Evolutionary conservation across 495 filamentous ascomycete genomes (phyloP).

Genomic region (Aspergillus ellipticus): DNA sequence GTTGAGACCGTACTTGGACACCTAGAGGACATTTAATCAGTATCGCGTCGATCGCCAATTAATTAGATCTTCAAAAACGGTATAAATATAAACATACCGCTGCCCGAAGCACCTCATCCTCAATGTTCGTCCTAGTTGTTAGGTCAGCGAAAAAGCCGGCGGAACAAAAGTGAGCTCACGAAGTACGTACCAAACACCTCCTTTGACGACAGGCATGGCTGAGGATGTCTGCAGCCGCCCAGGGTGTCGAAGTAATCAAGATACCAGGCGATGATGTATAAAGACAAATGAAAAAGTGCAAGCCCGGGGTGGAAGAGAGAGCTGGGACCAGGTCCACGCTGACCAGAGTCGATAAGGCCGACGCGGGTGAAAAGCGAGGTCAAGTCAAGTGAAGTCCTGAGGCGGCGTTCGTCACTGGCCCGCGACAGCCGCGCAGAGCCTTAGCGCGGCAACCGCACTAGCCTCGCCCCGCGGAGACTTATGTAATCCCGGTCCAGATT

Average conservation of each 20-base stretch:
- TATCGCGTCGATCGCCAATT: constrained; percentile 2
- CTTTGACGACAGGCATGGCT: constrained; percentile 93
- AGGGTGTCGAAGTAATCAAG: neutral
- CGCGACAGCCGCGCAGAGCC: constrained; percentile 19
- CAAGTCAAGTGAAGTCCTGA: constrained; percentile 6
- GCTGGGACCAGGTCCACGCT: constrained; percentile 7
- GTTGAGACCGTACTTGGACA: constrained; percentile 96
- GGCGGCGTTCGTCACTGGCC: constrained; percentile 4
- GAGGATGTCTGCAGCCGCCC: constrained; percentile 11
- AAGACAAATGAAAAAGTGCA: neutral
- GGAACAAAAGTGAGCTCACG: constrained; percentile 22
- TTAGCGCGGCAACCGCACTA: constrained; percentile 23
- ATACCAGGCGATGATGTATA: constrained; percentile 15
- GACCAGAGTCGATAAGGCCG: constrained; percentile 5
- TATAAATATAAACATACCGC: constrained; percentile 39
- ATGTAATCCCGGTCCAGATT: constrained; percentile 34
- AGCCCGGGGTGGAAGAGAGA: neutral
- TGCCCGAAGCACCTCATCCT: constrained; percentile 96
- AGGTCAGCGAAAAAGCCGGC: constrained; percentile 20
- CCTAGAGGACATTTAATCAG: constrained; percentile 36
- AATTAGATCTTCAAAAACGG: neutral
- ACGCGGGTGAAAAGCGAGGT: constrained; percentile 20
- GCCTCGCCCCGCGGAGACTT: constrained; percentile 26
- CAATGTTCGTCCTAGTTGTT: constrained; percentile 59
- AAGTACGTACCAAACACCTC: constrained; percentile 84